Base-by-base conservation (phyloP, 140 eudicot species). In the Cichorium intybus region DNA sequence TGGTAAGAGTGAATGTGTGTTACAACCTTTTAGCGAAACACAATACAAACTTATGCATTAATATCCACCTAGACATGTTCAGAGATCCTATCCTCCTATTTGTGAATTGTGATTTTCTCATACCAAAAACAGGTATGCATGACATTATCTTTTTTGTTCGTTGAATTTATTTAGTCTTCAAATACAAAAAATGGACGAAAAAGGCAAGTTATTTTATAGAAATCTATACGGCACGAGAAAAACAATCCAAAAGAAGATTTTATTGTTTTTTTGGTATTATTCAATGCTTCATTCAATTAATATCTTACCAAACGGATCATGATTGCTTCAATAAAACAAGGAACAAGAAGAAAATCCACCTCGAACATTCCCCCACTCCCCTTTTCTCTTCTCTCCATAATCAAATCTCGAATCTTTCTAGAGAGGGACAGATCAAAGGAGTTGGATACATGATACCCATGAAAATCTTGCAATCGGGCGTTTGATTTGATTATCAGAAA, bases 261-360 rank as follows among this genome's bases (percentile, higher is more conserved):
- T 57, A 35, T 57, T 21, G 28, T 9, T 12, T 26, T 24, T 35
- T 33, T 70, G 69, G 26, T 39, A 3, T 24, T 61, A 53, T 49
- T 69, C 35, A 21, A 45, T 41, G 24, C 55, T 53, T 20, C 55
- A 14, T 73, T 51, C 63, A 47, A 53, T 27, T 20, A 54, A 64
- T 58, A 62, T 27, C 10, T 62, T 71, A 71, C 77, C 77, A 27
- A 62, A 71, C 49, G 11, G 14, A 17, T 15, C 21, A 61, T 71
- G 53, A 71, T 71, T 71, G 57, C 48, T 52, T 54, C n/a, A 62
- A 52, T 22, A 62, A 52, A 72, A 24, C 22, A 77, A 85, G 79
- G 79, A 73, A 69, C 69, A 77, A 77, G 81, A 83, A 81, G 83
- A 62, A 66, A 69, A 93, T 93, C 99, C 95, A 84, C 99, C 97